Evolutionary conservation across 2,329 filamentous ascomycete genomes (phyloP).

Genomic region (Orbilia ellipsospora): DNA sequence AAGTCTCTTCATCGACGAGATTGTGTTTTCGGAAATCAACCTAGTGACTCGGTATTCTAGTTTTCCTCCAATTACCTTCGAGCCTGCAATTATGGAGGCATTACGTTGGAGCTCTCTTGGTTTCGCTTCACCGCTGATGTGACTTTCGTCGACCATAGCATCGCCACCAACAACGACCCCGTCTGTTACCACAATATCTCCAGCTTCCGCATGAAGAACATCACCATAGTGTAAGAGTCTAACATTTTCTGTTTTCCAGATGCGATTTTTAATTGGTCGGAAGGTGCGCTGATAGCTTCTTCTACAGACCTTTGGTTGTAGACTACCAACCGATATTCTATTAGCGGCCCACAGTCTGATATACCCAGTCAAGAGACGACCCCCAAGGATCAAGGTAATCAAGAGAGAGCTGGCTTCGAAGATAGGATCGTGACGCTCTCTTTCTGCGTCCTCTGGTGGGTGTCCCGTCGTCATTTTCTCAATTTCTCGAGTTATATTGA

Average conservation of each 20-base stretch:
- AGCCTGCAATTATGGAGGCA: conserved; percentile 72
- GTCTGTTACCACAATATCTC: conserved; percentile 75
- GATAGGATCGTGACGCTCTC: conserved; percentile 62
- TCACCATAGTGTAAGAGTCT: conserved; percentile 78
- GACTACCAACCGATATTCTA: conserved; percentile 68
- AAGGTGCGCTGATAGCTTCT: conserved; percentile 26
- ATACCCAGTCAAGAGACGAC: conserved; percentile 67
- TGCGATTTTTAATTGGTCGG: conserved; percentile 25
- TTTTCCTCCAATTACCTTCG: conserved; percentile 68
- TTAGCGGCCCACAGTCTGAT: conserved; percentile 71
- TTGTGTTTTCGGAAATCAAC: conserved; percentile 76
- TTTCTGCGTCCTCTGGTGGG: conserved; percentile 59
- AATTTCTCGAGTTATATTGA: conserved; percentile 53
- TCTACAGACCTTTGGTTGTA: conserved; percentile 58
- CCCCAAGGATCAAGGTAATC: conserved; percentile 71
- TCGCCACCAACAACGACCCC: conserved; percentile 73
- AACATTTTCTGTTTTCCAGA: conserved; percentile 68
- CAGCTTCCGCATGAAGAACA: conserved; percentile 71
- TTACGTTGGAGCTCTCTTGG: conserved; percentile 70
- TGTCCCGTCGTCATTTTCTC: conserved; percentile 61
- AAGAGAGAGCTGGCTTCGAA: conserved; percentile 73
- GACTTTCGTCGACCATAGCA: conserved; percentile 79
- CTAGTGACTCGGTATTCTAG: conserved; percentile 69
- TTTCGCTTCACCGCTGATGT: conserved; percentile 77
- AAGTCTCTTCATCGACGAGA: conserved; percentile 75